A percentile compares a stretch with the other conserved stretches of the same genome.
Conservation (phyloP, 2,329 filamentous ascomycete species). For the Trichoderma asperellum region DNA sequence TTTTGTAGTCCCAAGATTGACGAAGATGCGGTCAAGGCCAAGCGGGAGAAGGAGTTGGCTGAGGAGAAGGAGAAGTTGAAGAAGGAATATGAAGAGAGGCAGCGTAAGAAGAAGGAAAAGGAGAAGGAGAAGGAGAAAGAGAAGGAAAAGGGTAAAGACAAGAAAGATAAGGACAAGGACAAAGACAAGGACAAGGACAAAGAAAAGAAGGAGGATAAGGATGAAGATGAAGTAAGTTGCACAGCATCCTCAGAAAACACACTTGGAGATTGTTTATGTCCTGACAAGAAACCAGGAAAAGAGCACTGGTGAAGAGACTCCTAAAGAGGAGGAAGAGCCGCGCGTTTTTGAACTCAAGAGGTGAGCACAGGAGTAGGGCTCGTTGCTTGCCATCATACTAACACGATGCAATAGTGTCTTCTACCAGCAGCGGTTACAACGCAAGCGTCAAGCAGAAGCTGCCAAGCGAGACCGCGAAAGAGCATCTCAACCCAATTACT, state of each 20-base stretch:
- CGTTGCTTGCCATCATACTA: not conserved
- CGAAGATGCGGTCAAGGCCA: constrained; percentile 65
- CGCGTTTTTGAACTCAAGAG: constrained; percentile 84
- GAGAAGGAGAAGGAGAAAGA: constrained; percentile 59
- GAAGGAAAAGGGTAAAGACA: constrained; percentile 49
- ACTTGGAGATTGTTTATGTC: not conserved
- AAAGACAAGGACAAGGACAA: constrained; percentile 44
- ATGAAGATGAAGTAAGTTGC: constrained; percentile 34
- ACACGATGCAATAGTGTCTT: constrained; percentile 63
- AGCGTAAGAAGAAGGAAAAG: constrained; percentile 70
- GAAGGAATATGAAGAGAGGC: constrained; percentile 77
- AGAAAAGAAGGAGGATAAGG: constrained; percentile 42
- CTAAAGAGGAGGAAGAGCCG: constrained; percentile 68
- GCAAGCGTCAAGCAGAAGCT: constrained; percentile 56
- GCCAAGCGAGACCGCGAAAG: constrained; percentile 82
- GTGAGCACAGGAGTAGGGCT: constrained; percentile 47
- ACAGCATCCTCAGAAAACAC: constrained; percentile 34
- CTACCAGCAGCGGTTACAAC: constrained; percentile 81
- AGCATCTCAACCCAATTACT: constrained; percentile 74
- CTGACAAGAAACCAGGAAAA: constrained; percentile 40
- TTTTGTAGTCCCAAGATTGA: constrained; percentile 80
- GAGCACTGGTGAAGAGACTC: constrained; percentile 30
- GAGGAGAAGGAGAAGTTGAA: constrained; percentile 67
- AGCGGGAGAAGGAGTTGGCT: constrained; percentile 64
- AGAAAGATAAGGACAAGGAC: constrained; percentile 47